Evolutionary conservation across 2,329 filamentous ascomycete genomes (phyloP).

Genomic region (Aspergillus fumigatiaffinis): DNA sequence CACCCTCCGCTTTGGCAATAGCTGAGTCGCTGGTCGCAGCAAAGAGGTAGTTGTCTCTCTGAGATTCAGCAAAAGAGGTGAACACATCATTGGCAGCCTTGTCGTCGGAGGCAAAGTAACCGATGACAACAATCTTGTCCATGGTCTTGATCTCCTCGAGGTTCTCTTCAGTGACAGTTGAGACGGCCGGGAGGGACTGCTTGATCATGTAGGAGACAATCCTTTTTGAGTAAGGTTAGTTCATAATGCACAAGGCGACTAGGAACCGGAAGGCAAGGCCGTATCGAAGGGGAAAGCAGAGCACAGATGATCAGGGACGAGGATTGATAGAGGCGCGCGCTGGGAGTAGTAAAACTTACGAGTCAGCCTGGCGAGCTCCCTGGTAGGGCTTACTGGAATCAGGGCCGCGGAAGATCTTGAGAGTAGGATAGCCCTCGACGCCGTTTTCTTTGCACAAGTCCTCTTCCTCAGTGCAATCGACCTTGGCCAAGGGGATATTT

Average conservation of each 20-base stretch:
- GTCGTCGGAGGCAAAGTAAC: conserved; percentile 74
- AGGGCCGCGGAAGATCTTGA: conserved; percentile 95
- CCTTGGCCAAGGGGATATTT: conserved; percentile 46
- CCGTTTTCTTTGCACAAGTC: conserved; percentile 87
- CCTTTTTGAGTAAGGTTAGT: conserved; percentile 29
- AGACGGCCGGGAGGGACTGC: conserved; percentile 92
- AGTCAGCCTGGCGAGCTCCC: conserved; percentile 82
- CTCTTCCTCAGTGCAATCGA: conserved; percentile 89
- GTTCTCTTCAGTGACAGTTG: conserved; percentile 72
- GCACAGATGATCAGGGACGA: background rate
- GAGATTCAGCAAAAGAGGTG: conserved; percentile 64
- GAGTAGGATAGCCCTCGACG: conserved; percentile 95
- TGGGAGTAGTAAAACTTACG: conserved; percentile 40
- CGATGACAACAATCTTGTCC: conserved; percentile 93
- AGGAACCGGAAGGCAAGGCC: background rate
- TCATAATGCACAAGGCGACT: conserved; percentile 14
- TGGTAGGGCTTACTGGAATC: conserved; percentile 79
- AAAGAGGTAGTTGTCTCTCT: conserved; percentile 90
- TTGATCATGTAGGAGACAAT: conserved; percentile 93
- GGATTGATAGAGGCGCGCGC: background rate
- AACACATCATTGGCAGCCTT: conserved; percentile 87
- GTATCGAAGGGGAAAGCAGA: background rate
- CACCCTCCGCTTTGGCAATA: conserved; percentile 84
- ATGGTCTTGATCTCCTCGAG: conserved; percentile 95
- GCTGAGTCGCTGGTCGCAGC: conserved; percentile 78